These are phyloP conservation scores for Thalassiosira profunda DNA, from an alignment of 108 stramenopile species.

Conservation along the genomic window DNA sequence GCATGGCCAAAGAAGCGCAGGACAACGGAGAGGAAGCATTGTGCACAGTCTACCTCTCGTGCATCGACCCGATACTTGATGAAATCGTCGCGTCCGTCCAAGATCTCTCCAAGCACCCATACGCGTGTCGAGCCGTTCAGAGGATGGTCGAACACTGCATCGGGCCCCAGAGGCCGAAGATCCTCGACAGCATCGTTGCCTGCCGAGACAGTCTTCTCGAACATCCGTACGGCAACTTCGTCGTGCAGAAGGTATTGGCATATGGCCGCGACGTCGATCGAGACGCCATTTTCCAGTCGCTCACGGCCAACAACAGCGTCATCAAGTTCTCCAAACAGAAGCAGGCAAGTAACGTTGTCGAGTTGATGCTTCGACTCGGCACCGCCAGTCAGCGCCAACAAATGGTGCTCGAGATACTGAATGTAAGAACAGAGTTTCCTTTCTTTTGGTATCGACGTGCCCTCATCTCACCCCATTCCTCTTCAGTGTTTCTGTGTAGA, in stretches of 20 bases:
- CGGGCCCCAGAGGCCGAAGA: slow-evolving; percentile 59
- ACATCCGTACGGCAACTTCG: slow-evolving; percentile 93
- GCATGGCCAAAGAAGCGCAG: slow-evolving; percentile 41
- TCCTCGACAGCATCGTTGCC: slow-evolving; percentile 61
- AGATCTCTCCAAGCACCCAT: slow-evolving; percentile 89
- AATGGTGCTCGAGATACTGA: slow-evolving; percentile 75
- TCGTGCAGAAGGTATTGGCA: slow-evolving; percentile 89
- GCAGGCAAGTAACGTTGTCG: slow-evolving; percentile 98
- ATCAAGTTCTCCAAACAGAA: slow-evolving; percentile 92
- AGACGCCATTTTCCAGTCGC: slow-evolving; percentile 63
- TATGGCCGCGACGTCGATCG: slow-evolving; percentile 72
- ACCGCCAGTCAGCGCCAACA: slow-evolving; percentile 64
- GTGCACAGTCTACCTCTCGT: no score
- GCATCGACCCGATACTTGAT: slow-evolving; percentile 70
- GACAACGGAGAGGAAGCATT: slow-evolving; percentile 17
- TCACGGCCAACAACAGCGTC: slow-evolving; percentile 72
- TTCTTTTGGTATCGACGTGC: neutral
- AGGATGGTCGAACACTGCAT: slow-evolving; percentile 93
- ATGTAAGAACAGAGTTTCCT: slow-evolving; percentile 30
- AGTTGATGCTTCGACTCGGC: slow-evolving; percentile 93
- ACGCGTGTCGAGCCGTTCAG: slow-evolving; percentile 96
- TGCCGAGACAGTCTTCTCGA: slow-evolving; percentile 65
- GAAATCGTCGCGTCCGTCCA: slow-evolving; percentile 84
- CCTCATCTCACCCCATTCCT: neutral
- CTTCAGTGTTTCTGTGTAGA: slow-evolving; percentile 43